Percentiles rank a stretch among this genome's conserved stretches.
These are phyloP conservation scores for Emmonsia crescens DNA, from an alignment of 2,329 filamentous ascomycete genomes.

Conservation along the genomic window DNA sequence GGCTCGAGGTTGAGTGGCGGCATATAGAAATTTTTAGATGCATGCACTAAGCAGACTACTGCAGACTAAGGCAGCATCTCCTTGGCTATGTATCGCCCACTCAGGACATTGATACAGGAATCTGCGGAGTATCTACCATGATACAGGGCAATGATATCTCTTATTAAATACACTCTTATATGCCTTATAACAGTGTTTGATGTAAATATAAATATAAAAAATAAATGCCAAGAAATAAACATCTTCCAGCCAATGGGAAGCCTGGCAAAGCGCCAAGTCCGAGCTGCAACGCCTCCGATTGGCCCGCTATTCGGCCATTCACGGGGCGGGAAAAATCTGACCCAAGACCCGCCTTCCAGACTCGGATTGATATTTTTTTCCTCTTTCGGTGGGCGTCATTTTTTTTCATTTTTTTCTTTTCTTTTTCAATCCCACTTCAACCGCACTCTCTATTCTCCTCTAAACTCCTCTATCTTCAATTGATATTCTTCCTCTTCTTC, in stretches of 20 bases:
- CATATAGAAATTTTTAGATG: not conserved
- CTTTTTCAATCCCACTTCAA: not conserved
- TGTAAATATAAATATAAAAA: no score
- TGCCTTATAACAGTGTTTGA: no score
- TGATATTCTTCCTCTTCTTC: constrained; percentile 3
- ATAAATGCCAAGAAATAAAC: no score
- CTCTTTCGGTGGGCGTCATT: not conserved
- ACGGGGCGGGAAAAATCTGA: not conserved
- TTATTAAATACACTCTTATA: no score
- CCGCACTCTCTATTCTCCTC: not conserved
- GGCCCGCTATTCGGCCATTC: not conserved
- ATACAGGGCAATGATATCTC: no score
- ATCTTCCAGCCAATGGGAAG: not conserved
- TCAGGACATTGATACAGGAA: no score
- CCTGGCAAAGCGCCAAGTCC: not conserved
- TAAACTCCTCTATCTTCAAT: not conserved
- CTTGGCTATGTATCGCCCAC: no score
- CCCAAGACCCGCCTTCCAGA: not conserved
- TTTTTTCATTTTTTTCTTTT: not conserved
- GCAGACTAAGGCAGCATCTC: not conserved
- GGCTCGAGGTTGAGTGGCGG: no score
- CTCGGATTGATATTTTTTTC: not conserved
- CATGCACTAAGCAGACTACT: not conserved
- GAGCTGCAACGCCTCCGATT: not conserved
- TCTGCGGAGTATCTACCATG: no score